Percentiles rank a stretch among this genome's conserved stretches.
Evolutionary conservation across 805 yeast genomes (phyloP).

Genomic region (Starmerella bombicola): DNA sequence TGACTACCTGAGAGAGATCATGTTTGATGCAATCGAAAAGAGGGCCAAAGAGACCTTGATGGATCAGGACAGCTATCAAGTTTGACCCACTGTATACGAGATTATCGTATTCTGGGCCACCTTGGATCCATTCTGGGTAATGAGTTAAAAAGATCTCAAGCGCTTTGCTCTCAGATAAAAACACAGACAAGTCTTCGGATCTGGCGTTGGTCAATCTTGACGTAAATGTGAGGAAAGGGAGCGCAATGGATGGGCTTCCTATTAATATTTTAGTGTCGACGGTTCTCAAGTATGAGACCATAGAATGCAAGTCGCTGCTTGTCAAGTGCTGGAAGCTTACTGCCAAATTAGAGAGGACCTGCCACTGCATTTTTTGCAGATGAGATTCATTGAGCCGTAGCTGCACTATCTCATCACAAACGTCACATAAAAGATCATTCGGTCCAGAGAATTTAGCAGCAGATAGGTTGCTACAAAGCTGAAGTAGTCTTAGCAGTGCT

Average conservation of each 20-base stretch:
- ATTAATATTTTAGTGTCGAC: background rate
- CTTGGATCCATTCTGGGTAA: background rate
- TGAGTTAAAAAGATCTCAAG: background rate
- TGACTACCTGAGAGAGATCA: background rate
- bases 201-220: background rate
- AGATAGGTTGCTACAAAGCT: constrained; percentile 8
- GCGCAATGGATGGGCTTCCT: background rate
- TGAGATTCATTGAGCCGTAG: background rate
- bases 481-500: no score
- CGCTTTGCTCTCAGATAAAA: no score
- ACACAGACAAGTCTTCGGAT: background rate
- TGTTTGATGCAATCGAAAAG: background rate
- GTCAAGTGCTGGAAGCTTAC: background rate
- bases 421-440: constrained; percentile 4
- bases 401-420: background rate
- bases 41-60: background rate
- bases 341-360: constrained; percentile 11
- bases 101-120: background rate
- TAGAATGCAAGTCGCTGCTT: background rate
- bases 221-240: background rate
- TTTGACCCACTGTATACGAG: background rate
- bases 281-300: background rate
- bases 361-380: constrained; percentile 8
- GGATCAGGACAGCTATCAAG: background rate
- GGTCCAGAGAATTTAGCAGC: constrained; percentile 1